A percentile compares a stretch with the other conserved stretches of the same genome.
Conservation (phyloP, 177 flowering plant species). For the Vitis hybrid region DNA sequence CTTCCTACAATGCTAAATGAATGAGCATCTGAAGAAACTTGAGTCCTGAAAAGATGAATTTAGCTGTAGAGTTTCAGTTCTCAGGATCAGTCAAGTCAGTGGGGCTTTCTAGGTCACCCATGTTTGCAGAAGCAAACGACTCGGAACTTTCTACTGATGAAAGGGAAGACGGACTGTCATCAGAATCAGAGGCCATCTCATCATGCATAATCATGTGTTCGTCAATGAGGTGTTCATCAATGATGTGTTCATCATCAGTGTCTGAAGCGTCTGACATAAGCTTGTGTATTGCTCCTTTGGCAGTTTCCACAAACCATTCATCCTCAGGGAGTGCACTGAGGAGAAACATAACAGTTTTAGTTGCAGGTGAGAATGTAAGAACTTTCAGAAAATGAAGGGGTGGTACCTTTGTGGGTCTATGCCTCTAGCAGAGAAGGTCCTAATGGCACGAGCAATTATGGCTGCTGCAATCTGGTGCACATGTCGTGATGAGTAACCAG, state of each 20-base stretch:
- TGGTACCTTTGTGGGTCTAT: constrained; percentile 82
- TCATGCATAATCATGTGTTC: constrained; percentile 32
- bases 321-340: constrained; percentile 84
- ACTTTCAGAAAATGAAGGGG: neutral
- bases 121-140: constrained; percentile 89
- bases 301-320: constrained; percentile 91
- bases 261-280: constrained; percentile 84
- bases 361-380: neutral
- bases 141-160: constrained; percentile 56
- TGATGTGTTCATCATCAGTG: constrained; percentile 63
- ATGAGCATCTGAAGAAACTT: too few relatives aligned
- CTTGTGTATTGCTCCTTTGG: constrained; percentile 83
- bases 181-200: constrained; percentile 62
- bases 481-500: constrained; percentile 79
- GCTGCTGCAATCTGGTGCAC: constrained; percentile 85
- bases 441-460: constrained; percentile 82
- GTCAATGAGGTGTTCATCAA: too few relatives aligned
- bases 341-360: neutral
- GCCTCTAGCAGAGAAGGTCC: constrained; percentile 81
- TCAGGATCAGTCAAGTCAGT: constrained; percentile 54
- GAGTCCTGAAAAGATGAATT: neutral
- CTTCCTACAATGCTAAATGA: too few relatives aligned
- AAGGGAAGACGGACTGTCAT: constrained; percentile 62
- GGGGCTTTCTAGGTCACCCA: constrained; percentile 80
- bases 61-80: constrained; percentile 25